Evolutionary conservation across 805 yeast genomes (phyloP).

Genomic region (Pichia membranifaciens): DNA sequence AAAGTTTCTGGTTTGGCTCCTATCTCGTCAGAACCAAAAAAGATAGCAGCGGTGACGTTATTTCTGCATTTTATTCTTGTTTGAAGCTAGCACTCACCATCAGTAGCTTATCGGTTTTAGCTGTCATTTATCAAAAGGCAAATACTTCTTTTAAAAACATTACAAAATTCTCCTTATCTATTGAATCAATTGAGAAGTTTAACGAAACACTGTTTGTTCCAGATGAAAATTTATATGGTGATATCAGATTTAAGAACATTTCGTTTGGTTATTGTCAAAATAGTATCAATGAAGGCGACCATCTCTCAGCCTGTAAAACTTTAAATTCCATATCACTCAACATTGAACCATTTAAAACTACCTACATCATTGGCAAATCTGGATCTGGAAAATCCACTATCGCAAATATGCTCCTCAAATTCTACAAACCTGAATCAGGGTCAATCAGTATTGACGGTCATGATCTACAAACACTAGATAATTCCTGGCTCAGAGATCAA

Average conservation of each 20-base stretch:
- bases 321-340: slow-evolving; percentile 42
- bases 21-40: slow-evolving; percentile 49
- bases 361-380: slow-evolving; percentile 76
- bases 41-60: slow-evolving; percentile 53
- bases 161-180: slow-evolving; percentile 31
- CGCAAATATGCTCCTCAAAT: slow-evolving; percentile 51
- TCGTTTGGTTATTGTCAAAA: slow-evolving; percentile 44
- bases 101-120: slow-evolving; percentile 47
- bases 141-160: slow-evolving; percentile 57
- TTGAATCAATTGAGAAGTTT: not conserved
- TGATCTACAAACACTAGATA: slow-evolving; percentile 38
- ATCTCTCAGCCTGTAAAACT: slow-evolving; percentile 23
- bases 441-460: slow-evolving; percentile 50
- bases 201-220: slow-evolving; percentile 18
- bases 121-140: slow-evolving; percentile 65
- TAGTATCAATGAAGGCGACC: slow-evolving; percentile 17
- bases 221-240: slow-evolving; percentile 35
- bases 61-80: slow-evolving; percentile 82
- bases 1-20: slow-evolving; percentile 90
- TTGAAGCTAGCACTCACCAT: slow-evolving; percentile 62
- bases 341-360: slow-evolving; percentile 41
- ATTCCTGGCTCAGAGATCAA: slow-evolving; percentile 51
- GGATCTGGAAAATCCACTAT: slow-evolving; percentile 94
- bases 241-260: slow-evolving; percentile 50
- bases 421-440: slow-evolving; percentile 56